Evolutionary conservation across 2,329 filamentous ascomycete genomes (phyloP).

Genomic region (Xylariaceae sp.): DNA sequence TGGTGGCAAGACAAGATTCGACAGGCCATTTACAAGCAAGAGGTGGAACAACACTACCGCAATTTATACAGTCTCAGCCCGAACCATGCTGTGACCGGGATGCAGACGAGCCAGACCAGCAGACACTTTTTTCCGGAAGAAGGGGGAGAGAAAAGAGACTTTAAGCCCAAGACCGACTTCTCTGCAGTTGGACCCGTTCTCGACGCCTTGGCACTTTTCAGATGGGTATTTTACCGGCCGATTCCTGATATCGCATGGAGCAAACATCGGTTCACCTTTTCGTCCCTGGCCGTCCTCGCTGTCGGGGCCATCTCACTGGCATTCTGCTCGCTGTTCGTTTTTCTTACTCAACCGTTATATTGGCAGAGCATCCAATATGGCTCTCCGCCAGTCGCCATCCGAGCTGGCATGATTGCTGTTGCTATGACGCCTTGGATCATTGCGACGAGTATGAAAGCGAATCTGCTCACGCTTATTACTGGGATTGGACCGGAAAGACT

Average conservation of each 20-base stretch:
- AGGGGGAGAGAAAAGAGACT: conserved; percentile 50
- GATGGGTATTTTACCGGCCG: conserved; percentile 85
- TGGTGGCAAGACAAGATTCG: conserved; percentile 91
- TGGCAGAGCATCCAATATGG: conserved; percentile 82
- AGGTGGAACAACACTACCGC: conserved; percentile 62
- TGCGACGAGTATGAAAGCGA: conserved; percentile 84
- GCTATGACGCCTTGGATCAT: conserved; percentile 92
- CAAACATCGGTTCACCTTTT: conserved; percentile 69
- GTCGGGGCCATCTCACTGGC: conserved; percentile 62
- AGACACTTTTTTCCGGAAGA: conserved; percentile 72
- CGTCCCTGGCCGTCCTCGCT: conserved; percentile 66
- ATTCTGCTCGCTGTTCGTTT: conserved; percentile 76
- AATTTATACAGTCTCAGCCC: conserved; percentile 48
- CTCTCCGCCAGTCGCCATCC: conserved; percentile 80
- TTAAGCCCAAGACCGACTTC: conserved; percentile 64
- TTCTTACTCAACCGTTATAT: conserved; percentile 82
- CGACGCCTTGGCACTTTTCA: conserved; percentile 72
- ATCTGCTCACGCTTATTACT: conserved; percentile 75
- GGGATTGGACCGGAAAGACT: conserved; percentile 88
- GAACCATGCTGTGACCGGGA: conserved; percentile 41
- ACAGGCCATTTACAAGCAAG: conserved; percentile 81
- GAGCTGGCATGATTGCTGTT: conserved; percentile 86
- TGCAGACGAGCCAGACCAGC: conserved; percentile 49
- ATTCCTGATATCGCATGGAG: conserved; percentile 68
- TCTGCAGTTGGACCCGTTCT: conserved; percentile 72